These are phyloP conservation scores for Leishmania mexicana DNA, from an alignment of 208 protist species.

Conservation along the genomic window DNA sequence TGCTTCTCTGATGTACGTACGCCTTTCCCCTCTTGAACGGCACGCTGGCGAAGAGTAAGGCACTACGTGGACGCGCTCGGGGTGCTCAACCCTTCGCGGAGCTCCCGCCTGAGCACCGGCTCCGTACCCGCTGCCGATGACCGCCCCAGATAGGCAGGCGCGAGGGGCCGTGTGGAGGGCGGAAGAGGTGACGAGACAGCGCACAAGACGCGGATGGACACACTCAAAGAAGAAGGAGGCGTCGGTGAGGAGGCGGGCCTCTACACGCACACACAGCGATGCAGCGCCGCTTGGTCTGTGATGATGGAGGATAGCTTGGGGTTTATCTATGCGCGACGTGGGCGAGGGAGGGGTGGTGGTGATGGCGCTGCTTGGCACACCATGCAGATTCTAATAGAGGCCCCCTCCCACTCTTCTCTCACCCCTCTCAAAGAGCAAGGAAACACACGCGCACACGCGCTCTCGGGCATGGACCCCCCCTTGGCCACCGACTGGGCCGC, in stretches of 20 bases:
- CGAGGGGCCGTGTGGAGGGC: neutral
- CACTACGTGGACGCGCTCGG: neutral
- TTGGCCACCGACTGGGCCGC: neutral
- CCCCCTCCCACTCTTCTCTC: neutral
- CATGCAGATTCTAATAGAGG: neutral
- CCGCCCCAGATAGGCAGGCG: neutral
- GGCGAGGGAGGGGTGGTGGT: neutral
- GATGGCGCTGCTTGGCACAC: neutral
- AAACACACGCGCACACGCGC: neutral
- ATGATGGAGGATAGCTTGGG: neutral
- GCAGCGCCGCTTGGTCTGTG: neutral
- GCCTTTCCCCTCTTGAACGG: neutral
- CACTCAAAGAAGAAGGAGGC: neutral
- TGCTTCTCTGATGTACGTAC: neutral
- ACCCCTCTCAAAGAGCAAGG: neutral
- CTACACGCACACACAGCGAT: neutral
- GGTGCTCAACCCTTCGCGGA: slow-evolving; percentile 7
- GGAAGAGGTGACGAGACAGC: neutral
- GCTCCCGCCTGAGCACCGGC: neutral
- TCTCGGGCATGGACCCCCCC: neutral
- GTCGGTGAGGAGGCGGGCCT: neutral
- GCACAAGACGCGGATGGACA: neutral
- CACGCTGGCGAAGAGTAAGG: neutral
- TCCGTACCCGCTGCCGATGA: neutral
- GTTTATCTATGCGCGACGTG: neutral